A percentile compares a stretch with the other conserved stretches of the same genome.
phyloP scores from a whole-genome alignment of 441 rosid genomes.

The Mallotus repandus region DNA sequence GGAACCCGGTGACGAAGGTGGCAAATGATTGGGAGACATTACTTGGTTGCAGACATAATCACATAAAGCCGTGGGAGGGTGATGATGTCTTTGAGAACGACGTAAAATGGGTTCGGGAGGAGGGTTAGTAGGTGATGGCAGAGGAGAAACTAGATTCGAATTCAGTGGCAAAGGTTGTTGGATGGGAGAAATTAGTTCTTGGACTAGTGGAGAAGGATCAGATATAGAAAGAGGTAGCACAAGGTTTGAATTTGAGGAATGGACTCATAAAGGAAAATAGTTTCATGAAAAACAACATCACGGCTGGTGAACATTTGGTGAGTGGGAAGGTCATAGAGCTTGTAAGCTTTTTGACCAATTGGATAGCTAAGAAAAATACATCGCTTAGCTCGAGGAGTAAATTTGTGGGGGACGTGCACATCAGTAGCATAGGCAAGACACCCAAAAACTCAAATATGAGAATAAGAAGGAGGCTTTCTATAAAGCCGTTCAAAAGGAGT shows the following conservation, averaged over 20 bases:
- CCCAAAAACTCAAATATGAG: constrained; percentile 1
- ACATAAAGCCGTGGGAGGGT: background rate
- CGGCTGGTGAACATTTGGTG: background rate
- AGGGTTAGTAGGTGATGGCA: background rate
- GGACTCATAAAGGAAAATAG: background rate
- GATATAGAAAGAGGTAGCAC: too few species aligned
- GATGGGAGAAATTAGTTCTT: background rate
- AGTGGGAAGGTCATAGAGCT: background rate
- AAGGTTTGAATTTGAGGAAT: too few species aligned
- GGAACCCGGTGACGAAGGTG: background rate
- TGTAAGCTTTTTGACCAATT: background rate
- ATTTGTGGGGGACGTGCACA: background rate
- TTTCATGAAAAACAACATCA: constrained; percentile 15
- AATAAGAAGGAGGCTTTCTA: background rate
- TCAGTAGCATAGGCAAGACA: constrained; percentile 9
- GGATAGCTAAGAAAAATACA: constrained; percentile 14
- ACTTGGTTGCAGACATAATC: background rate
- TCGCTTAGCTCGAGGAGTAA: background rate
- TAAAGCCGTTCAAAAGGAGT: constrained; percentile 4
- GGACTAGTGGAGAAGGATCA: too few species aligned
- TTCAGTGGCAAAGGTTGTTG: too few species aligned
- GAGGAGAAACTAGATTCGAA: background rate
- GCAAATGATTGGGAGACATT: background rate
- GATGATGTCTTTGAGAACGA: background rate
- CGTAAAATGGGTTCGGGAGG: background rate